Conservation (phyloP, 139 green algal genomes). For the Volvox africanus region DNA sequence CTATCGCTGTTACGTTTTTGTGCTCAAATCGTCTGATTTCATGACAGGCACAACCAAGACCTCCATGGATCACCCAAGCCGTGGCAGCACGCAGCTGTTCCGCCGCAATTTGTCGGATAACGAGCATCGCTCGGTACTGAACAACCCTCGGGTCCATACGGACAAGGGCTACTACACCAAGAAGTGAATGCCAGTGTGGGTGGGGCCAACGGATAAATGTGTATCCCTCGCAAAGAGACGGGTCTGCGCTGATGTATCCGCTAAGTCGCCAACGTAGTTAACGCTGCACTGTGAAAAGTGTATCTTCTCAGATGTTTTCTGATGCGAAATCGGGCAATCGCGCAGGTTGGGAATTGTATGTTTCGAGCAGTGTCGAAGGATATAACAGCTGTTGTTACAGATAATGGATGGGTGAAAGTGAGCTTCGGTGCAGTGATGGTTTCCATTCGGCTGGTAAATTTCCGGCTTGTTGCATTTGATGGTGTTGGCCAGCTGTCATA, state of each 20-base stretch:
- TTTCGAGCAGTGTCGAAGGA: no score
- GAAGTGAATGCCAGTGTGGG: background rate
- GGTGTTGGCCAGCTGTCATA: no score
- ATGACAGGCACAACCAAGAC: slow-evolving; percentile 61
- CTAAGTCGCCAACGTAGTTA: no score
- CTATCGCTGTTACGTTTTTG: background rate
- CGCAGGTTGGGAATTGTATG: background rate
- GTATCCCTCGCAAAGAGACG: no score
- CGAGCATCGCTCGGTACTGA: slow-evolving; percentile 46
- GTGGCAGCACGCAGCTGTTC: slow-evolving; percentile 67
- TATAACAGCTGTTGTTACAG: no score
- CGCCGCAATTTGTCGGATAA: slow-evolving; percentile 36
- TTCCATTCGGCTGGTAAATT: no score
- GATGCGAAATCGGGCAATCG: background rate
- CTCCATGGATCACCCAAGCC: slow-evolving; percentile 57
- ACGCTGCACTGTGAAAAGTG: no score
- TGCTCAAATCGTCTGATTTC: background rate
- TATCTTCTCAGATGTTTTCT: background rate
- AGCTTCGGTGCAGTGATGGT: no score
- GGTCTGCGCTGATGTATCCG: no score
- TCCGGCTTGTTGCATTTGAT: no score
- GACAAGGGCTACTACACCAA: slow-evolving; percentile 61
- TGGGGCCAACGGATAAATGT: background rate
- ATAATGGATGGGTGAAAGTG: no score
- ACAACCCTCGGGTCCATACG: slow-evolving; percentile 62